A percentile compares a stretch with the other conserved stretches of the same genome.
Evolutionary conservation across 2,329 filamentous ascomycete species (phyloP).

Genomic region (Pestalotiopsis sp.): DNA sequence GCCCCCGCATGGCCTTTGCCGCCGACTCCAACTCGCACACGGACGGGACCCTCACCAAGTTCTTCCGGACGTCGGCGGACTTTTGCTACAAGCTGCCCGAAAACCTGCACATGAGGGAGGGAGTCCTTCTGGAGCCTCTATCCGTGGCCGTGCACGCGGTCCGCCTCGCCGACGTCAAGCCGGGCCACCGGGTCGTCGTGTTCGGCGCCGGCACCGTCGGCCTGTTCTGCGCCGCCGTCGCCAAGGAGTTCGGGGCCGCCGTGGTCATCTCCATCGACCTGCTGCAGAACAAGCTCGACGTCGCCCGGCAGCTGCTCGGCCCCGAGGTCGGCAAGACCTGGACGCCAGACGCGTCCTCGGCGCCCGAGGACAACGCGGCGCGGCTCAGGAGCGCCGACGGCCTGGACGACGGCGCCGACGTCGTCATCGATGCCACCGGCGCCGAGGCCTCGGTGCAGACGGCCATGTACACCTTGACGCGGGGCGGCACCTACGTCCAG

Average conservation of each 20-base stretch:
- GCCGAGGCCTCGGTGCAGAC: slow-evolving; percentile 80
- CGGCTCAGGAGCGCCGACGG: slow-evolving; percentile 65
- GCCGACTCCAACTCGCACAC: slow-evolving; percentile 78
- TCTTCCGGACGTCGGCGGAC: slow-evolving; percentile 81
- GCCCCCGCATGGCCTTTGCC: slow-evolving; percentile 84
- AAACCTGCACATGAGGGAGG: slow-evolving; percentile 79
- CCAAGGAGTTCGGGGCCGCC: slow-evolving; percentile 78
- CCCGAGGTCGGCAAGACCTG: slow-evolving; percentile 71
- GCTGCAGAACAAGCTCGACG: slow-evolving; percentile 75
- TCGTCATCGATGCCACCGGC: slow-evolving; percentile 79
- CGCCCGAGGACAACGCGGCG: slow-evolving; percentile 74
- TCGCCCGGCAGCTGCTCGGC: slow-evolving; percentile 73
- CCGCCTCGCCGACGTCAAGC: slow-evolving; percentile 70
- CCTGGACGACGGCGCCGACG: slow-evolving; percentile 71
- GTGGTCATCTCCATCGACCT: slow-evolving; percentile 88
- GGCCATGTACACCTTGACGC: slow-evolving; percentile 68
- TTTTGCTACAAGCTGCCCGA: slow-evolving; percentile 92
- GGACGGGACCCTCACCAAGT: slow-evolving; percentile 86
- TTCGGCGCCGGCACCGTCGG: slow-evolving; percentile 90
- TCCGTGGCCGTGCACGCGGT: slow-evolving; percentile 86
- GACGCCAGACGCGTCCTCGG: slow-evolving; percentile 41
- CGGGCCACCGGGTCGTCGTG: slow-evolving; percentile 78
- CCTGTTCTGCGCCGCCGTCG: slow-evolving; percentile 83
- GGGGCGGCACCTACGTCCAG: slow-evolving; percentile 79
- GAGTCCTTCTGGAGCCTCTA: slow-evolving; percentile 87